These are phyloP conservation scores for Cutaneotrichosporon daszewskae DNA, from an alignment of 1,284 basidiomycete species.

Conservation along the genomic window DNA sequence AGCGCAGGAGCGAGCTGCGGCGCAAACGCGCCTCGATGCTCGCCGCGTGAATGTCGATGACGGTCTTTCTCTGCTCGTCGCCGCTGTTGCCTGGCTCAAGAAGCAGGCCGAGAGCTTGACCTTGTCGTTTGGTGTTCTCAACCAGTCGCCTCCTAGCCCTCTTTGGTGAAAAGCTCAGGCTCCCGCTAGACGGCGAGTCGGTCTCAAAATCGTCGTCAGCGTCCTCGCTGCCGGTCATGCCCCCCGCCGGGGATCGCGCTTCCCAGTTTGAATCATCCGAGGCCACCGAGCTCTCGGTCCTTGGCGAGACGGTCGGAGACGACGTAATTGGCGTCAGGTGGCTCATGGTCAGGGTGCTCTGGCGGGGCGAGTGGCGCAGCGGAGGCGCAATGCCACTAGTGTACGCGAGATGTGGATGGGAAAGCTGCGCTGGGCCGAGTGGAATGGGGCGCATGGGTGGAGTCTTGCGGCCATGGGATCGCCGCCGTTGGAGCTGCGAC, in stretches of 20 bases:
- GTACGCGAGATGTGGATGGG: neutral
- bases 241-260: slow-evolving; percentile 18
- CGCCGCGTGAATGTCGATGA: slow-evolving; percentile 10
- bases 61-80: slow-evolving; percentile 6
- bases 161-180: slow-evolving; percentile 36
- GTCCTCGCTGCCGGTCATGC: slow-evolving; percentile 33
- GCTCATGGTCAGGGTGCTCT: slow-evolving; percentile 14
- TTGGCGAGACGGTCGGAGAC: neutral
- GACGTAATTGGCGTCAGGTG: slow-evolving; percentile 15
- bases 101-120: slow-evolving; percentile 6
- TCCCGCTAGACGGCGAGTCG: slow-evolving; percentile 35
- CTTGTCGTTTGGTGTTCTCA: too few species aligned
- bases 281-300: neutral
- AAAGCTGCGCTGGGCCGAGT: slow-evolving; percentile 1
- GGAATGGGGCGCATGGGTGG: slow-evolving; percentile 16
- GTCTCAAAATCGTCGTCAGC: slow-evolving; percentile 39
- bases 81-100: slow-evolving; percentile 10
- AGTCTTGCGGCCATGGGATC: slow-evolving; percentile 19
- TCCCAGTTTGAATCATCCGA: slow-evolving; percentile 6
- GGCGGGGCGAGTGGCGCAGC: slow-evolving; percentile 18
- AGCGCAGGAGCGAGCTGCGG: slow-evolving; percentile 25
- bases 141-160: slow-evolving; percentile 1
- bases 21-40: slow-evolving; percentile 27
- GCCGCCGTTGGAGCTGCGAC: slow-evolving; percentile 8
- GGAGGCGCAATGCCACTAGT: neutral